Base-by-base conservation (phyloP, 495 filamentous ascomycete species). In the Penicillium silybi region DNA sequence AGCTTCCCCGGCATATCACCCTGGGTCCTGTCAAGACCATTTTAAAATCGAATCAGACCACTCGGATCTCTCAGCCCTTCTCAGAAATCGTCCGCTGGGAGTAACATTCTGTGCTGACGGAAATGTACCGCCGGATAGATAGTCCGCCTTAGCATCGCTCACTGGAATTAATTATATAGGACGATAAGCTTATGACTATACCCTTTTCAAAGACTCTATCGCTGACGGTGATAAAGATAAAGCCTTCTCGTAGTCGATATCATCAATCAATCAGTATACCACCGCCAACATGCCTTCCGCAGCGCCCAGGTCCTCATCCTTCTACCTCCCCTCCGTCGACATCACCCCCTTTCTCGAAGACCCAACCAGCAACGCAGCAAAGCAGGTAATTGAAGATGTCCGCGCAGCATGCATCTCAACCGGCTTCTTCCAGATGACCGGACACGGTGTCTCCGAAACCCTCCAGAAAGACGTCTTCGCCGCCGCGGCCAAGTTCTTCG, bases 391-490 rank as follows among this genome's bases (percentile, higher is more conserved):
- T 35, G 41, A 54, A 7, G 49, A 46, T 10, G 47, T 69, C 10
- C 58, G 62, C 11, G 18, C 52, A 2, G 68, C 67, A 41, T 70
- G 68, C 48, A 27, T 48, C n/a, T 54, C 64, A 0, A 67, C 58
- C 1, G 70, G 70, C 16, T 72, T 73, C 54, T 73, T 73, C 56
- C 65, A 69, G 41, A 57, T 73, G 44, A 56, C 41, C 17, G 61
- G 59, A 41, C 69, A 72, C 46, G 58, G 59, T n/a, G 45, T 71
- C 13, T 42, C 56, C 11, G 38, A 38, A 2, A 23, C 47, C 8
- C 61, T 71, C 0, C 68, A 71, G 46, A 15, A 63, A 9, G 22
- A 29, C 23, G 46, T 69, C n/a, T 61, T 72, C 45, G 34, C 46
- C 1, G 63, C 47, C 8, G 57, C 63, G 7, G 54, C 44, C 19